phyloP scores from a whole-genome alignment of 257 asterid genomes.

The Eustoma russellianum region DNA sequence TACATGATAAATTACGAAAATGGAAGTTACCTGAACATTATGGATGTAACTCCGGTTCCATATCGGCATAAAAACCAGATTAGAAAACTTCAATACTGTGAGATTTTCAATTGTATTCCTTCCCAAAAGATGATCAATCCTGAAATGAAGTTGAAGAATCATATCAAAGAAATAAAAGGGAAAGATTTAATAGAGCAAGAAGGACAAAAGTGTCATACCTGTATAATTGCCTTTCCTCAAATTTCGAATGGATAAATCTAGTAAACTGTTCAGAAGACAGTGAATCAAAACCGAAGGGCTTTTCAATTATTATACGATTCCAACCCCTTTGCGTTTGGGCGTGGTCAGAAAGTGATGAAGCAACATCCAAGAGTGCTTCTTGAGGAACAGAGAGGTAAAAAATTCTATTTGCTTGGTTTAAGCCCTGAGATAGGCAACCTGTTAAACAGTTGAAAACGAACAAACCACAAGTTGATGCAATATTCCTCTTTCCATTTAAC shows the following conservation, averaged over 20 bases:
- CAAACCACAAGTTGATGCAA: conserved; percentile 3
- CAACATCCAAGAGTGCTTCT: conserved; percentile 38
- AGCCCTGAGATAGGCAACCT: conserved; percentile 25
- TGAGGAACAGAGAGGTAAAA: conserved; percentile 49
- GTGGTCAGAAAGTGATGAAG: conserved; percentile 29
- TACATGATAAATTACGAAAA: background rate
- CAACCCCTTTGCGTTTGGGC: conserved; percentile 44
- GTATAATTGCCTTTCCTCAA: conserved; percentile 37
- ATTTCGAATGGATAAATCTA: conserved; percentile 25
- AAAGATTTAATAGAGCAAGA: background rate
- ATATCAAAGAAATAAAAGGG: background rate
- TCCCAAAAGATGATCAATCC: conserved; percentile 52
- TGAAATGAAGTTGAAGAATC: conserved; percentile 13
- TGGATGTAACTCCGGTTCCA: conserved; percentile 48
- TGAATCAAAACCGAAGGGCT: conserved; percentile 38
- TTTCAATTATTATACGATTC: conserved; percentile 43
- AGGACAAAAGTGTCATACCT: conserved; percentile 17
- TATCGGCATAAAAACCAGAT: conserved; percentile 42
- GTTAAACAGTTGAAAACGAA: conserved; percentile 13
- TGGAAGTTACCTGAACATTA: conserved; percentile 27
- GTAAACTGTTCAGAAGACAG: conserved; percentile 35
- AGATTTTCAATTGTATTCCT: conserved; percentile 52
- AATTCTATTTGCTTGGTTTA: conserved; percentile 33
- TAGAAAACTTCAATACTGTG: conserved; percentile 42
- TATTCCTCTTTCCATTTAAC: background rate